These are phyloP conservation scores for Phytophthora fragariaefolia DNA, from an alignment of 352 stramenopile genomes.

Conservation along the genomic window DNA sequence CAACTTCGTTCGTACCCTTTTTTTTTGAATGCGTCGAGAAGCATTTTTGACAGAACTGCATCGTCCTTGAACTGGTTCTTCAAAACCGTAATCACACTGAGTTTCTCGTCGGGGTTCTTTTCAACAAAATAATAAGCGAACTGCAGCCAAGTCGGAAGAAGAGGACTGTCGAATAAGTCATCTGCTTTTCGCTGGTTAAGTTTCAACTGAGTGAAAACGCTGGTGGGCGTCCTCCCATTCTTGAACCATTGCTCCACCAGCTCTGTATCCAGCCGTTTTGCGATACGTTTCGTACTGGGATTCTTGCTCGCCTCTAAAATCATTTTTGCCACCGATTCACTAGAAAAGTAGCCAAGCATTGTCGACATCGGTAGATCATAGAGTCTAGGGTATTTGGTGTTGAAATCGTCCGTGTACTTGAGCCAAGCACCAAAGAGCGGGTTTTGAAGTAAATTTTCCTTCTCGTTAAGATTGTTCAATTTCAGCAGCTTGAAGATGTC, in stretches of 20 bases:
- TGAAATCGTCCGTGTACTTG: not conserved
- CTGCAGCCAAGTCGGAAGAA: not conserved
- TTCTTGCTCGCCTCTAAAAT: not conserved
- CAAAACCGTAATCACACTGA: not conserved
- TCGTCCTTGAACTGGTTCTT: not conserved
- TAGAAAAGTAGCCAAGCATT: not conserved
- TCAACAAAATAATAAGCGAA: not conserved
- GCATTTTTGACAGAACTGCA: not conserved
- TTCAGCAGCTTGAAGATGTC: not conserved
- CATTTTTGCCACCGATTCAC: not conserved
- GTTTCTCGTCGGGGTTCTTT: not conserved
- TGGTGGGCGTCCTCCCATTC: not conserved
- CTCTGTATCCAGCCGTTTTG: not conserved
- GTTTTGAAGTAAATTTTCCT: not conserved
- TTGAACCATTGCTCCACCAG: not conserved
- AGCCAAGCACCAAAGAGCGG: not conserved
- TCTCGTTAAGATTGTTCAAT: not conserved
- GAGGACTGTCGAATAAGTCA: not conserved
- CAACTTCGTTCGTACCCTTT: not conserved
- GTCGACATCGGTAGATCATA: not conserved
- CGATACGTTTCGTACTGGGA: not conserved
- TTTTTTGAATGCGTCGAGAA: not conserved
- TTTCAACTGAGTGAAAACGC: not conserved
- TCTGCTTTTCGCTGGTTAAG: not conserved
- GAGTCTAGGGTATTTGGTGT: not conserved